Evolutionary conservation across 441 rosid genomes (phyloP).

Genomic region (Gossypium davidsonii): DNA sequence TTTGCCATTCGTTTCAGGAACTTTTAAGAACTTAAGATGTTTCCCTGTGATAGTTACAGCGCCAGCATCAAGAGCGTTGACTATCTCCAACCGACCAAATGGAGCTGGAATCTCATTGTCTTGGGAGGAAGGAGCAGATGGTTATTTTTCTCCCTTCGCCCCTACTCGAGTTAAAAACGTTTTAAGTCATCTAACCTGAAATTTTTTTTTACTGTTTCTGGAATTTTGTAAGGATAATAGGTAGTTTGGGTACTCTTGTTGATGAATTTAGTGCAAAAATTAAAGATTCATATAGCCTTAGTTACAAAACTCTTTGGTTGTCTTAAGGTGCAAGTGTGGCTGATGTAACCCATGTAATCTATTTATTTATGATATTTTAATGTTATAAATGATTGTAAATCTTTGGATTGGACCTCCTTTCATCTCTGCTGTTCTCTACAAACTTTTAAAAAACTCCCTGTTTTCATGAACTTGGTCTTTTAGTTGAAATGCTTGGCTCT

Average conservation of each 20-base stretch:
- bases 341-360: not conserved
- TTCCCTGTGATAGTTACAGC: not conserved
- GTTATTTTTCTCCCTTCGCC: not conserved
- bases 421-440: not conserved
- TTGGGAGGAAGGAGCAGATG: conserved; percentile 5
- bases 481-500: not conserved
- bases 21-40: conserved; percentile 1
- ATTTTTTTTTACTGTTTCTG: conserved; percentile 13
- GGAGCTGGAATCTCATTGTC: not conserved
- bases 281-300: not conserved
- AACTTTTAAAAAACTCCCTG: not conserved
- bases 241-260: not conserved
- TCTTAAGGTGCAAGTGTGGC: conserved; percentile 3
- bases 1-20: not conserved
- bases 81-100: not conserved
- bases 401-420: not conserved
- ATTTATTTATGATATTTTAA: not conserved
- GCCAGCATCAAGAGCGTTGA: not conserved
- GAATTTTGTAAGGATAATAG: not conserved
- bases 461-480: not conserved
- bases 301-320: not conserved
- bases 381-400: not conserved
- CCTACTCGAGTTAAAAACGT: not conserved
- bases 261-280: not conserved
- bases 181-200: not conserved